phyloP scores from a whole-genome alignment of 2,329 filamentous ascomycete genomes.

The Sarocladium brachiariae region DNA sequence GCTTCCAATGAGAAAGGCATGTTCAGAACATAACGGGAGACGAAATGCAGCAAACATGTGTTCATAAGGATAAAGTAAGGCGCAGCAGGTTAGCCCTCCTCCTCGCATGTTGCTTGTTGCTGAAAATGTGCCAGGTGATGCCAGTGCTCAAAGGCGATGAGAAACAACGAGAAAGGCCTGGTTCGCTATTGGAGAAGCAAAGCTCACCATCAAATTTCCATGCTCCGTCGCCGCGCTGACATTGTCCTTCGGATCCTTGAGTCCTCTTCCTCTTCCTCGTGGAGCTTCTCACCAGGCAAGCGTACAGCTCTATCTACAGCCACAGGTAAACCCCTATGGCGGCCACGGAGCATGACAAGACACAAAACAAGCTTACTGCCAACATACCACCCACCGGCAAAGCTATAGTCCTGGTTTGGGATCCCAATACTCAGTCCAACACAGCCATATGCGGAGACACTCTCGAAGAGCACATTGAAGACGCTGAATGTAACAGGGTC shows the following conservation, averaged over 20 bases:
- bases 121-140: no score
- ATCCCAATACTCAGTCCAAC: constrained; percentile 55
- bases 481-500: constrained; percentile 48
- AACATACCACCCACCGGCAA: constrained; percentile 46
- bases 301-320: constrained; percentile 47
- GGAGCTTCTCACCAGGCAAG: constrained; percentile 29
- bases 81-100: no score
- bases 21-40: no score
- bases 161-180: constrained; percentile 7
- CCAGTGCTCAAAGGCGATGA: background rate
- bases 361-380: constrained; percentile 52
- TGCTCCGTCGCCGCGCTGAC: constrained; percentile 20
- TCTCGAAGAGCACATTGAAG: constrained; percentile 55
- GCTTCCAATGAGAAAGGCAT: no score
- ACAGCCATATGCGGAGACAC: constrained; percentile 51
- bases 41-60: no score
- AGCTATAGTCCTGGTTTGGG: constrained; percentile 45
- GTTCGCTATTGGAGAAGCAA: background rate
- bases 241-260: constrained; percentile 20
- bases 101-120: no score
- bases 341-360: constrained; percentile 48
- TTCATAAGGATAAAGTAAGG: no score
- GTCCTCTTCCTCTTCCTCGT: constrained; percentile 25
- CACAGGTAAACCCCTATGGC: constrained; percentile 50
- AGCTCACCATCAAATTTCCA: constrained; percentile 10